phyloP scores from a whole-genome alignment of 1,284 basidiomycete genomes.

The Papiliotrema laurentii region DNA sequence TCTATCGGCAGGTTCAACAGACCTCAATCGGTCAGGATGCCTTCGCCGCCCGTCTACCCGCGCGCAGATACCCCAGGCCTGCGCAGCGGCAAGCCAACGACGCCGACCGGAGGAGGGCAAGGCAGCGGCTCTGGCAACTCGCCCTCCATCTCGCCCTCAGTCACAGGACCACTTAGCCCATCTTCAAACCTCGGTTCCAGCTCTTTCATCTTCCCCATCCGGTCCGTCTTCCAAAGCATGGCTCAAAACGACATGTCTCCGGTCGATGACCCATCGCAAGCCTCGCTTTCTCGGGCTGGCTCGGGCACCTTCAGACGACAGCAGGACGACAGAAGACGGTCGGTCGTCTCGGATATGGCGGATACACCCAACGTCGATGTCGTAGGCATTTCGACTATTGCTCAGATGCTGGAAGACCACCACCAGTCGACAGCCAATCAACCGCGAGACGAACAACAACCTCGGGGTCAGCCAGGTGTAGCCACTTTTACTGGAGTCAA shows the following conservation, averaged over 20 bases:
- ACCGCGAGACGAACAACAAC: constrained; percentile 1
- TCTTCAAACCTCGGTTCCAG: constrained; percentile 11
- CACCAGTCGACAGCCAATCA: no score
- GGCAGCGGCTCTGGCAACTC: neutral
- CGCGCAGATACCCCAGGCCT: neutral
- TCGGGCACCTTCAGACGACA: neutral
- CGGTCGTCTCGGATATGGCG: neutral
- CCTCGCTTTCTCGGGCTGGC: neutral
- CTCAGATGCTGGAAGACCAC: constrained; percentile 21
- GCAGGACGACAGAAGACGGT: neutral
- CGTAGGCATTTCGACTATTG: constrained; percentile 18
- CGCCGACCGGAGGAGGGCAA: constrained; percentile 1
- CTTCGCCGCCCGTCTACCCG: neutral
- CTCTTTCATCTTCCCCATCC: constrained; percentile 42
- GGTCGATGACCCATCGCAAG: neutral
- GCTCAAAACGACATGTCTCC: constrained; percentile 3
- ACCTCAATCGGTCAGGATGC: constrained; percentile 4
- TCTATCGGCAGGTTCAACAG: no score
- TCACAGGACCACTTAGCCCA: constrained; percentile 23
- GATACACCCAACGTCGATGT: constrained; percentile 7
- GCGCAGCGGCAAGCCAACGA: neutral
- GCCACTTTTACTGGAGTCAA: constrained; percentile 14
- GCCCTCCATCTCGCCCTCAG: constrained; percentile 5
- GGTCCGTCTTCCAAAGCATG: constrained; percentile 36
- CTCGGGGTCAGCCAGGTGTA: constrained; percentile 1